phyloP scores from a whole-genome alignment of 176 grass and related monocot species.

The Avena eriantha region DNA sequence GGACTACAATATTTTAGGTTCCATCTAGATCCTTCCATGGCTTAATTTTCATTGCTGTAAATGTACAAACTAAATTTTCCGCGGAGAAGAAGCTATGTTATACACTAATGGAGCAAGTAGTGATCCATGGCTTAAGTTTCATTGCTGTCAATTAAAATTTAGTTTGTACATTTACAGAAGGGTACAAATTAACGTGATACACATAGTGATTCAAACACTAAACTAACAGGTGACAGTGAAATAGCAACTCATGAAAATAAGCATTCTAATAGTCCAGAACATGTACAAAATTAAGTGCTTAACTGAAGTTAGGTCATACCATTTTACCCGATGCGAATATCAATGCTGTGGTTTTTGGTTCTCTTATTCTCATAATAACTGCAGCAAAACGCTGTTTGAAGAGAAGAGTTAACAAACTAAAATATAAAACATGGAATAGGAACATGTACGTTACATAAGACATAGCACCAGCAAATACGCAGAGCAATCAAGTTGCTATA shows the following conservation, averaged over 20 bases:
- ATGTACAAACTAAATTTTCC: not conserved
- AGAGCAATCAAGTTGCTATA: not conserved
- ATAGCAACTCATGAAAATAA: not conserved
- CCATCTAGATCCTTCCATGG: no score
- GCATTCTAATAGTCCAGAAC: not conserved
- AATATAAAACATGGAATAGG: not conserved
- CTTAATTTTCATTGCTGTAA: not conserved
- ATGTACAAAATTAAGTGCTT: not conserved
- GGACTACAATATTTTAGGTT: not conserved
- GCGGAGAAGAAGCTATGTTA: not conserved
- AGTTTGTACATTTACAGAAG: slow-evolving; percentile 9
- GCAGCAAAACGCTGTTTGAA: slow-evolving; percentile 95
- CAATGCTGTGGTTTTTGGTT: slow-evolving; percentile 97
- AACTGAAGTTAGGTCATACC: slow-evolving; percentile 50
- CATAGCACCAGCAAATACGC: not conserved
- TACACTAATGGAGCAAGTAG: not conserved
- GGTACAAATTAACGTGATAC: not conserved
- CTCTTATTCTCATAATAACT: slow-evolving; percentile 99
- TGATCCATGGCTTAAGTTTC: no score
- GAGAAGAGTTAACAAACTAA: slow-evolving; percentile 26
- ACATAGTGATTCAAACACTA: not conserved
- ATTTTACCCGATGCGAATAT: slow-evolving; percentile 99
- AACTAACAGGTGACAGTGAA: not conserved
- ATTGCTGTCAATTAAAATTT: not conserved
- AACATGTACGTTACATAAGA: not conserved